Conservation (phyloP, 192 early-diverging fungal genomes). For the Chytriomyces hyalinus region DNA sequence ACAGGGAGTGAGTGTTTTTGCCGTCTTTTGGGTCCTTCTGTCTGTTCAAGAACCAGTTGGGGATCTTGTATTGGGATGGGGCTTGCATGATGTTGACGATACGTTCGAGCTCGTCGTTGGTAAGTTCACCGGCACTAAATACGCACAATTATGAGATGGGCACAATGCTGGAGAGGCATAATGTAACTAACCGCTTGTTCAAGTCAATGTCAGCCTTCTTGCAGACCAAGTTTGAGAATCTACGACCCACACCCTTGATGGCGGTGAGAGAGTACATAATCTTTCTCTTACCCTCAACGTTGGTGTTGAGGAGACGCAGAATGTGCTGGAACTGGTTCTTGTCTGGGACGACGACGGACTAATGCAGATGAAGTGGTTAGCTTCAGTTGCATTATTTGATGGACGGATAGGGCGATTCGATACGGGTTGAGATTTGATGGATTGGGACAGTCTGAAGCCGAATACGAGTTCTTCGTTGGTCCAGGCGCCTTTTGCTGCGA, state of each 20-base stretch:
- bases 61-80: slow-evolving; percentile 99
- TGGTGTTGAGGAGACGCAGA: slow-evolving; percentile 98
- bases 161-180: neutral
- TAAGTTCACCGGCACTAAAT: slow-evolving; percentile 92
- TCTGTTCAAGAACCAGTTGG: slow-evolving; percentile 99
- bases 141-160: neutral
- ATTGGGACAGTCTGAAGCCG: no score
- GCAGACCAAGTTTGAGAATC: slow-evolving; percentile 98
- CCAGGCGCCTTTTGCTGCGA: no score
- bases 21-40: slow-evolving; percentile 97
- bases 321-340: slow-evolving; percentile 97
- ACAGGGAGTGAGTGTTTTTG: slow-evolving; percentile 92
- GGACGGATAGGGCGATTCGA: no score
- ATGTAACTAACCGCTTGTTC: slow-evolving; percentile 78
- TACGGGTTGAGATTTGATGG: no score
- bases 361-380: no score
- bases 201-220: slow-evolving; percentile 99
- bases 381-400: no score
- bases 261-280: slow-evolving; percentile 94
- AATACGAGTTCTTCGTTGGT: no score
- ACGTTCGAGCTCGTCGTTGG: slow-evolving; percentile 97
- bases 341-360: slow-evolving; percentile 83
- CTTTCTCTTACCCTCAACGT: slow-evolving; percentile 95
- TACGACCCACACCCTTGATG: slow-evolving; percentile 98
- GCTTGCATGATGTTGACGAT: slow-evolving; percentile 98